Conservation (phyloP, 2,329 filamentous ascomycete species). For the Diaporthe vaccinii region DNA sequence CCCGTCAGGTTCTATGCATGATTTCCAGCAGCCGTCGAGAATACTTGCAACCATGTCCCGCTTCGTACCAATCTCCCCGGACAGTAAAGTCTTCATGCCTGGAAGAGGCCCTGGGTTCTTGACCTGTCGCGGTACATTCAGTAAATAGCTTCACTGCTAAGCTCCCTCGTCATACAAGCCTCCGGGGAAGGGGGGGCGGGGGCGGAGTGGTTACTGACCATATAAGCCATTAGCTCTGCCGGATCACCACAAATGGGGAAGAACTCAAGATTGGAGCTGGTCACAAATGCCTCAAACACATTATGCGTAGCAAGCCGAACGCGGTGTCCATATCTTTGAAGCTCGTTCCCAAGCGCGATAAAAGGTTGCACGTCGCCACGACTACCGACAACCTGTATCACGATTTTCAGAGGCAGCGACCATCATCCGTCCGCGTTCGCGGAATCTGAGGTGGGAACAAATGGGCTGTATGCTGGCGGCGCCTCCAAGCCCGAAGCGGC, state of each 20-base stretch:
- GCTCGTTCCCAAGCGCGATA: constrained; percentile 14
- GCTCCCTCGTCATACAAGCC: not conserved
- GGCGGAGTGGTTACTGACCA: not conserved
- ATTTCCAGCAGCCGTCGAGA: constrained; percentile 53
- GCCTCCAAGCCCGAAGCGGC: not conserved
- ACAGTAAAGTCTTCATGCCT: not conserved
- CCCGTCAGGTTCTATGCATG: constrained; percentile 53
- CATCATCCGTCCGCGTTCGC: not conserved
- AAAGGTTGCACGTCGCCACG: constrained; percentile 6
- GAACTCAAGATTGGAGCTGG: not conserved
- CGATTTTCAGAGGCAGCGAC: not conserved
- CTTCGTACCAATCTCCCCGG: not conserved
- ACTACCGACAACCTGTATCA: constrained; percentile 15
- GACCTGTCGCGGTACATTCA: not conserved
- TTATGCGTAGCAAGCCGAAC: not conserved
- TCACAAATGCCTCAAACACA: constrained; percentile 7
- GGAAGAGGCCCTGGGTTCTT: constrained; percentile 25
- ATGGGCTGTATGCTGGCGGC: not conserved
- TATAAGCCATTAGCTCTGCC: constrained; percentile 7
- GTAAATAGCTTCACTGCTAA: not conserved
- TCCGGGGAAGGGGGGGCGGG: too few relatives aligned
- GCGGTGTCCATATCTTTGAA: not conserved
- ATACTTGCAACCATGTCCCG: constrained; percentile 46
- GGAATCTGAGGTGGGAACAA: too few relatives aligned
- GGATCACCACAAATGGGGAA: constrained; percentile 5